phyloP scores from a whole-genome alignment of 2,329 filamentous ascomycete species.

The Aspergillus aculeatus region DNA sequence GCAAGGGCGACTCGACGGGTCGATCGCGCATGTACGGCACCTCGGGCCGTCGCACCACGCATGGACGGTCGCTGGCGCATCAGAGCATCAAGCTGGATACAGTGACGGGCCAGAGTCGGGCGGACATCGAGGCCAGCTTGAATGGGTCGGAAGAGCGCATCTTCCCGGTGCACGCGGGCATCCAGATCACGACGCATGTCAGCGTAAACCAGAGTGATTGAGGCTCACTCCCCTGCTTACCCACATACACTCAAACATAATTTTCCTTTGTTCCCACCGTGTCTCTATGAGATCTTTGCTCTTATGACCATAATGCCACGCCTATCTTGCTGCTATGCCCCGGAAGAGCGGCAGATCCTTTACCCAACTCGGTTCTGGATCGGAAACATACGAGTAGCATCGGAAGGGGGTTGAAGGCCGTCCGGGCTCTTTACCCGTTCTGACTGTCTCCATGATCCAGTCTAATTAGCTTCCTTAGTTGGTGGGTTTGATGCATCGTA shows the following conservation, averaged over 20 bases:
- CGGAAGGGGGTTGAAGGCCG: not conserved
- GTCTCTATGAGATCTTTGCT: not conserved
- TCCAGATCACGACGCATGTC: conserved; percentile 2
- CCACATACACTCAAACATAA: too few species aligned
- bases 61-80: not conserved
- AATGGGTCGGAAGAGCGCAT: conserved; percentile 2
- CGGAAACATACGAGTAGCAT: not conserved
- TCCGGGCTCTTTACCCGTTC: not conserved
- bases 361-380: not conserved
- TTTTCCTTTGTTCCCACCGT: not conserved
- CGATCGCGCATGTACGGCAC: conserved; percentile 1
- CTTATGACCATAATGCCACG: not conserved
- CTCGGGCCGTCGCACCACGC: not conserved
- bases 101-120: not conserved
- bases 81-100: conserved; percentile 1
- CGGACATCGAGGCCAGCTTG: not conserved
- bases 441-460: not conserved
- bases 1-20: conserved; percentile 2
- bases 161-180: not conserved
- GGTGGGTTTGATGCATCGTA: not conserved
- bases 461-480: not conserved
- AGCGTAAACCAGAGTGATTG: conserved; percentile 1
- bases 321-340: not conserved
- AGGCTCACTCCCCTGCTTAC: not conserved
- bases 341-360: not conserved